A percentile compares a stretch with the other conserved stretches of the same genome.
Conservation (phyloP, 2,329 filamentous ascomycete species). For the Aspergillus hiratsukae region DNA sequence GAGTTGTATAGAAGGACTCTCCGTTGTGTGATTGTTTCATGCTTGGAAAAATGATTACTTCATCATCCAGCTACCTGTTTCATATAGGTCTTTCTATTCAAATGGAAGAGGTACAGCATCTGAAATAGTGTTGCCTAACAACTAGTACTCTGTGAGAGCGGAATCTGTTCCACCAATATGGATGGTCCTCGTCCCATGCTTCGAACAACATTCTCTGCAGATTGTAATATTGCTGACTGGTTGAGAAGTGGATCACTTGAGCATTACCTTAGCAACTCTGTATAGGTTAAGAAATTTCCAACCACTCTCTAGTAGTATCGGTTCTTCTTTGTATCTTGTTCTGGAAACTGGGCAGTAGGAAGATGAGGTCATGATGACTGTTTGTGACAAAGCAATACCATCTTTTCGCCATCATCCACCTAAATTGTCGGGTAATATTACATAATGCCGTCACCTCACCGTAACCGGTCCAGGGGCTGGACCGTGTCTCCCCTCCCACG, state of each 20-base stretch:
- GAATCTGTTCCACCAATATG: neutral
- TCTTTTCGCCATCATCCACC: neutral
- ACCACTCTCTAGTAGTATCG: too few species aligned
- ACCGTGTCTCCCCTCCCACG: neutral
- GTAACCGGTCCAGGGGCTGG: neutral
- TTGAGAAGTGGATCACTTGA: neutral
- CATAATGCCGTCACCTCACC: neutral
- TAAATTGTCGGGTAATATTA: neutral
- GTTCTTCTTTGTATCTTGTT: neutral
- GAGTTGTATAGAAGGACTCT: neutral
- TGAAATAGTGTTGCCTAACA: neutral
- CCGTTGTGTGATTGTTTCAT: neutral
- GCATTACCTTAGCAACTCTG: too few species aligned
- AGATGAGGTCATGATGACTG: conserved; percentile 20
- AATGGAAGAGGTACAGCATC: neutral
- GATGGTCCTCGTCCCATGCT: neutral
- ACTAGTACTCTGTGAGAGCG: neutral
- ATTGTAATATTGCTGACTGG: too few species aligned
- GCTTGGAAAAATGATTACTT: neutral
- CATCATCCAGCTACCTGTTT: neutral
- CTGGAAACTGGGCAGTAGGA: neutral
- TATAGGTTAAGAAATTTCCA: too few species aligned
- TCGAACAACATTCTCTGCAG: too few species aligned
- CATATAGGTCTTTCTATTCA: neutral
- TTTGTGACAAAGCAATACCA: conserved; percentile 1